Percentiles rank a stretch among this genome's conserved stretches.
phyloP scores from a whole-genome alignment of 2,329 filamentous ascomycete genomes.

The Apiospora hydei region DNA sequence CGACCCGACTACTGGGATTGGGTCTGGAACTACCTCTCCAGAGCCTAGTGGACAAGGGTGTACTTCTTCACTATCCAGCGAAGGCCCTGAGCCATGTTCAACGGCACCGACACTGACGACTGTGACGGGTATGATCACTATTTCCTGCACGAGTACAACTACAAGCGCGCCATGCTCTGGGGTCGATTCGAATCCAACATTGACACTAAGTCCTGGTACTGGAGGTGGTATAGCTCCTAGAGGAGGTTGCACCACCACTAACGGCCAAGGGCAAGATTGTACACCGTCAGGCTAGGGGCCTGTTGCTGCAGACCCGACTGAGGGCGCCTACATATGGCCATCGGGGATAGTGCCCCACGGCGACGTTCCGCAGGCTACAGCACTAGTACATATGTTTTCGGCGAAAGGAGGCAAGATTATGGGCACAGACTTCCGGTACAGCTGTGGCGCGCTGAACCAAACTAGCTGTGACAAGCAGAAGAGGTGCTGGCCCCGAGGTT shows the following conservation, averaged over 20 bases:
- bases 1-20: neutral
- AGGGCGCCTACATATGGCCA: neutral
- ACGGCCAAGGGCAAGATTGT: neutral
- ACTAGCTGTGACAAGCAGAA: too few species aligned
- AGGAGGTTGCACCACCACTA: neutral
- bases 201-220: neutral
- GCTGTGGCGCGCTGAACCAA: too few species aligned
- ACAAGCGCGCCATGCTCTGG: neutral
- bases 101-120: neutral
- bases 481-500: neutral
- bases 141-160: neutral
- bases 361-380: neutral
- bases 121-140: neutral
- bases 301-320: neutral
- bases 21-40: neutral
- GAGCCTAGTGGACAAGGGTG: too few species aligned
- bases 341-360: neutral
- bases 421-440: neutral
- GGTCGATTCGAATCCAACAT: neutral
- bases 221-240: neutral
- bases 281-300: too few species aligned
- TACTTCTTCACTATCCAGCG: too few species aligned
- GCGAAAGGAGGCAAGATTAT: neutral
- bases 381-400: neutral
- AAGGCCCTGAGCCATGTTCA: neutral